Percentiles rank a stretch among this genome's conserved stretches.
These are phyloP conservation scores for Penicillium sp. DNA, from an alignment of 2,329 filamentous ascomycete genomes.

Conservation along the genomic window DNA sequence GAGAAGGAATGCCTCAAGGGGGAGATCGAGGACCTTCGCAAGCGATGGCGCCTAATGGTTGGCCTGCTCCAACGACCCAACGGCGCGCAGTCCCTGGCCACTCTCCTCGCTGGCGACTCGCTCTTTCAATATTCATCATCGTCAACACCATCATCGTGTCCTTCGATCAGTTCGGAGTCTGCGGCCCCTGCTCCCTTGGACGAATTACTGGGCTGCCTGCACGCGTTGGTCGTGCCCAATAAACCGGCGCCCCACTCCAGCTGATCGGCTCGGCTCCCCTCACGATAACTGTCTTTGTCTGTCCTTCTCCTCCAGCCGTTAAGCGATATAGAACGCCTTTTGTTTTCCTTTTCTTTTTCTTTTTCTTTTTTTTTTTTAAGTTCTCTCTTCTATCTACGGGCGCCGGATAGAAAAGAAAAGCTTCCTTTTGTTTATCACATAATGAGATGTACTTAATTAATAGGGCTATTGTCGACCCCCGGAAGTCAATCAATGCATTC, in stretches of 20 bases:
- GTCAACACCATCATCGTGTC: neutral
- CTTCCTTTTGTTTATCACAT: neutral
- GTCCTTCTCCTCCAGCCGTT: neutral
- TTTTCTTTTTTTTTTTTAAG: too few relatives aligned
- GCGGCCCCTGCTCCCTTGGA: neutral
- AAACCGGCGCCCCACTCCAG: neutral
- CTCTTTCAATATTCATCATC: neutral
- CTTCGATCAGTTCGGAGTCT: too few relatives aligned
- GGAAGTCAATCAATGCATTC: neutral
- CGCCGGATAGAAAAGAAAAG: neutral
- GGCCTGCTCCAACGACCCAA: neutral
- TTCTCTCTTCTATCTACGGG: neutral
- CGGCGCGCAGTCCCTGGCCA: neutral
- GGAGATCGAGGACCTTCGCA: neutral
- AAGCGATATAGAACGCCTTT: neutral
- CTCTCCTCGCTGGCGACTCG: neutral
- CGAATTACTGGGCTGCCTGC: neutral
- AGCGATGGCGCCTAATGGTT: neutral
- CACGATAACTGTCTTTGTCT: neutral
- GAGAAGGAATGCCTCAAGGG: neutral
- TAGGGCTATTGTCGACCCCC: neutral
- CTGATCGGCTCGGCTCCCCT: neutral
- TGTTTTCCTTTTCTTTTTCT: neutral
- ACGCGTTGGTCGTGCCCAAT: neutral
- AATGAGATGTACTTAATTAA: neutral